Evolutionary conservation across 495 filamentous ascomycete species (phyloP).

Genomic region (Halenospora varia): DNA sequence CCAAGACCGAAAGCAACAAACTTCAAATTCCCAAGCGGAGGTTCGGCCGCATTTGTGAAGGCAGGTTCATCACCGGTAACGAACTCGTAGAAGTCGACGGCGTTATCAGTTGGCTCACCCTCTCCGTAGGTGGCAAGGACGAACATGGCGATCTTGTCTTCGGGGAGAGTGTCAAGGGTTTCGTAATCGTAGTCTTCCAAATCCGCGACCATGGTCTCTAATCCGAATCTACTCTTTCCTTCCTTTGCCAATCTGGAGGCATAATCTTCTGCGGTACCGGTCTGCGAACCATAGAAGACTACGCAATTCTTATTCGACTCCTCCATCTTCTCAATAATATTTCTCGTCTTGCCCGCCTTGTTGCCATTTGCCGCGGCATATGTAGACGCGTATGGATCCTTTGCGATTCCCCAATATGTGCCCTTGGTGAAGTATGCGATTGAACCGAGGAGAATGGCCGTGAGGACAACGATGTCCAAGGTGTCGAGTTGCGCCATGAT

Average conservation of each 20-base stretch:
- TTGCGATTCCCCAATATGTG: constrained; percentile 79
- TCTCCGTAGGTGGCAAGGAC: constrained; percentile 97
- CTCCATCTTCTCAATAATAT: constrained; percentile 94
- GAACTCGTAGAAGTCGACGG: constrained; percentile 98
- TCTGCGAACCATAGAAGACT: constrained; percentile 97
- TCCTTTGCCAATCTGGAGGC: constrained; percentile 97
- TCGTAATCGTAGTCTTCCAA: constrained; percentile 98
- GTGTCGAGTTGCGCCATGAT: constrained; percentile 94
- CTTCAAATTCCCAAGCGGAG: constrained; percentile 78
- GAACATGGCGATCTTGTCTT: constrained; percentile 90
- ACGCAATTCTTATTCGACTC: constrained; percentile 95
- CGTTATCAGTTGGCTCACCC: constrained; percentile 97
- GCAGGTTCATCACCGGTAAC: constrained; percentile 73
- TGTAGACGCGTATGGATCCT: constrained; percentile 80
- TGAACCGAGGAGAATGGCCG: constrained; percentile 76
- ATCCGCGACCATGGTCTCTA: constrained; percentile 98
- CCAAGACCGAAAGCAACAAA: constrained; percentile 95
- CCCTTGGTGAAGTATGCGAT: constrained; percentile 97
- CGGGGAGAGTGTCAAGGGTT: constrained; percentile 82
- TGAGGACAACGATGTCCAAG: constrained; percentile 87
- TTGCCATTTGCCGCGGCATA: constrained; percentile 63
- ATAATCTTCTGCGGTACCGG: constrained; percentile 97
- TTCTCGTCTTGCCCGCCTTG: constrained; percentile 83
- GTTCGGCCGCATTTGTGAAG: constrained; percentile 77
- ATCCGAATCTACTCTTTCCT: constrained; percentile 88